Evolutionary conservation across 2,329 filamentous ascomycete species (phyloP), one percentile per base, ranked within the genome.

Genomic region (Phyllosticta citrichinensis): DNA sequence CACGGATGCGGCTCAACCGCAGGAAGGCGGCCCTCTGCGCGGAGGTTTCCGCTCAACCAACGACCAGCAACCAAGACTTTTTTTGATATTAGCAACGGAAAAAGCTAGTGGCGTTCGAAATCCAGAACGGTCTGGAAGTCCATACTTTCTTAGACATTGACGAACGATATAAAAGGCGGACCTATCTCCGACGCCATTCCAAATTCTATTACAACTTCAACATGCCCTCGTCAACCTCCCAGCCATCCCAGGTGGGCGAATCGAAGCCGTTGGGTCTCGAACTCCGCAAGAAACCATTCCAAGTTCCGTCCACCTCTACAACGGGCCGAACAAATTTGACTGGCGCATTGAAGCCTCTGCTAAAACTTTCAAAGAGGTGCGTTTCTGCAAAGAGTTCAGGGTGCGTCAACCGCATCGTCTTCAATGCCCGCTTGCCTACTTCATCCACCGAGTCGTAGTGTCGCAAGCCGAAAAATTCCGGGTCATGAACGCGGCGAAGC

Each of bases 381-480:
- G 69, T 69, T 25, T 78, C 70, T 27, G 75, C 73, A 63, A 85
- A 83, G n/a, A 86, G 70, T 25, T 81, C 78, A 0, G 82, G 81
- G 66, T 80, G 81, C 8, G 76, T 75, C 50, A 71, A 68, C 60
- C 79, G 76, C 81, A 86, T 80, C 27, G 77, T 78, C 61, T 76
- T 77, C 64, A 87, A 69, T 8, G 83, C 83, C 1, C 81, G 79
- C 54, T 80, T 81, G 0, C 83, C 84, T 47, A 87, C 84, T 54
- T 85, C 82, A 61, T 87, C 85, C 1, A 87, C 84, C 63, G 83
- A 86, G 67, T 87, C 81, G 55, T 80, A 78, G 66, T 87, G 84
- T 3, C 82, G 73, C 57, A 87, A 68, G 5, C 75, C 72, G 27
- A 85, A 80, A 66, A 87, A 86, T 1, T 81, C 79, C 0, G 74